Conservation (phyloP, 75 land plant genomes). For the Gnetum montanum region DNA sequence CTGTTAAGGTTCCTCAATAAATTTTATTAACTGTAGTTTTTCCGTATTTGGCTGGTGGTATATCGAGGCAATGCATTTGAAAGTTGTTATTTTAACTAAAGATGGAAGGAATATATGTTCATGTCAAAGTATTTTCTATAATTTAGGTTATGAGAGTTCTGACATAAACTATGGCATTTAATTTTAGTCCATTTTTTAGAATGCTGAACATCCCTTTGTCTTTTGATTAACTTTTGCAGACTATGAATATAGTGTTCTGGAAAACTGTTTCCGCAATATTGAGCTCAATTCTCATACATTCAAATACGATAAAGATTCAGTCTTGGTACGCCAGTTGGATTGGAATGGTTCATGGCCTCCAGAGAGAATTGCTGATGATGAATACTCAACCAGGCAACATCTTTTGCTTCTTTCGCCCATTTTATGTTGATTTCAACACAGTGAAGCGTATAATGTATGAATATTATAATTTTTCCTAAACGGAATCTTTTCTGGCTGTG, state of each 20-base stretch:
- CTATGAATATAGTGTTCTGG: conserved; percentile 44
- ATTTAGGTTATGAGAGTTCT: no score
- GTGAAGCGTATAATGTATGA: not conserved
- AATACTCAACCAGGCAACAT: not conserved
- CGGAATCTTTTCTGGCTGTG: not conserved
- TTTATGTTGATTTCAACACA: not conserved
- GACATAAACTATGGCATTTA: no score
- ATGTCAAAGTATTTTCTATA: no score
- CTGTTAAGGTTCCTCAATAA: no score
- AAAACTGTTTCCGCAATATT: conserved; percentile 64
- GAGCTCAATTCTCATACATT: conserved; percentile 36
- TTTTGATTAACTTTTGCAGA: no score
- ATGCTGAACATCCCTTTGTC: no score
- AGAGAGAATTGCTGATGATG: not conserved
- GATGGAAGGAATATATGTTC: no score
- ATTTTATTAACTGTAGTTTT: no score
- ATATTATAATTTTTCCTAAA: not conserved
- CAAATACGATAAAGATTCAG: conserved; percentile 12
- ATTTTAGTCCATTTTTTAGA: no score
- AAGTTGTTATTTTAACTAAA: no score
- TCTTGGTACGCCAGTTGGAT: conserved; percentile 71
- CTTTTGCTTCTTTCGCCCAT: not conserved
- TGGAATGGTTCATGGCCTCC: conserved; percentile 87
- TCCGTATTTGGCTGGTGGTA: no score
- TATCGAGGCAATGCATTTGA: no score